Base-by-base conservation (phyloP, 495 filamentous ascomycete genomes). In the Trichoderma virens region DNA sequence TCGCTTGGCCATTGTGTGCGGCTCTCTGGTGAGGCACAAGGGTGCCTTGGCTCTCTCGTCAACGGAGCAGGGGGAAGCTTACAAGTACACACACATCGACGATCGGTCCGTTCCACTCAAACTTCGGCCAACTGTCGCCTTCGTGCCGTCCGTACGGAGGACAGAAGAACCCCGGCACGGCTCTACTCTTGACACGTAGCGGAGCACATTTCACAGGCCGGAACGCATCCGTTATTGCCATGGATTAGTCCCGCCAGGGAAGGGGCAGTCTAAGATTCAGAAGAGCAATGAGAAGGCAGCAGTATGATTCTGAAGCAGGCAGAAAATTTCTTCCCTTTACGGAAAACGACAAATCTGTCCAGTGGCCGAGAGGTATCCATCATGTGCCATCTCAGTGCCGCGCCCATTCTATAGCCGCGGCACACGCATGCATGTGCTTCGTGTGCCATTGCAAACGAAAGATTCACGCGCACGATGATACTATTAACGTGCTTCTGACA, bases 81-180 rank as follows among this genome's bases (percentile, higher is more conserved):
- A 9, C 23, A 56, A 47, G 51, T 56, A 56, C 51, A 35, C n/a
- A 35, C 34, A 35, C 34, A 56, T 56, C 51, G 51, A 4, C 51
- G 51, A 56, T 56, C 51, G 9, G 51, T 56, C 51, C 51, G 51
- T 30, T 56, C 51, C 25, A 56, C 51, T 56, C 51, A 56, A 47
- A 56, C 51, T 27, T 56, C 51, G 51, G 51, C 51, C 51, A 56
- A 56, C 51, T 56, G 51, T 56, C 27, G 51, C 51, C 51, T 56
- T 28, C 16, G 5, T 56, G 27, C 51, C 51, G 51, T 56, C 27
- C 51, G 27, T 16, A 56, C 41, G 23, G 27, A 56, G 25, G 9
- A 56, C 51, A 56, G 51, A 56, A 18, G 51, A 28, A 20, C 20
- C 43, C 43, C 18, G 43, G 51, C 51, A 56, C 25, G 51, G 51